Base-by-base conservation (phyloP, 106 monocot genomes). In the Triglochin maritima region DNA sequence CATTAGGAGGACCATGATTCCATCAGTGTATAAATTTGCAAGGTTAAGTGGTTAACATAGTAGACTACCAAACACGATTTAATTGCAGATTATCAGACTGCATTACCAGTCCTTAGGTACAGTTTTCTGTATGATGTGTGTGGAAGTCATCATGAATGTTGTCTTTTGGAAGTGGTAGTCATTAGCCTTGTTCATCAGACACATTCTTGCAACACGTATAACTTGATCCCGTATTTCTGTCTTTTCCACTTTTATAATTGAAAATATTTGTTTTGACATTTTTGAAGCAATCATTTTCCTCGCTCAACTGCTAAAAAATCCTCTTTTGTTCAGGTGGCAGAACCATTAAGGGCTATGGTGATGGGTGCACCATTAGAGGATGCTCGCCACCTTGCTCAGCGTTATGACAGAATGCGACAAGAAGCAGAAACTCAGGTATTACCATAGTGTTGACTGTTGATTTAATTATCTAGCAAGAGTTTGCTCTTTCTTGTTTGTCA, bases 281-380 rank as follows among this genome's bases (percentile, higher is more conserved):
- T 29, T 45, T 62, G 7, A 29, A 17, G 6, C 17, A 10, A 7
- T 17, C 4, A 3, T 61, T 10, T 61, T 61, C 16, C 43, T 41
- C 29, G 43, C 2, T 9, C 2, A 29, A 43, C 2, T 61, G 16
- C 44, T 69, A 2, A 14, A 11, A 68, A 46, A 61, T 11, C 12
- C 49, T 16, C 42, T 7, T 48, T 48, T 72, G 13, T 46, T 46
- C 71, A 91, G 96, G 91, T 96, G 71, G 90, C 96, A 17, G 96
- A 96, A 79, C 96, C 96, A 65, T 78, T 96, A 55, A 81, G 91
- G 79, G 90, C 96, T 68, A 91, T 96, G 96, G 85, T 96, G 43
- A 79, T 90, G 76, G 96, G 96, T 65, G 96, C 91, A 60, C 91
- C 90, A 47, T 71, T 96, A 77, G 96, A 96, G 69, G 91, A 96